phyloP scores from a whole-genome alignment of 768 basidiomycete species.

The Boletus pseudopeckii region DNA sequence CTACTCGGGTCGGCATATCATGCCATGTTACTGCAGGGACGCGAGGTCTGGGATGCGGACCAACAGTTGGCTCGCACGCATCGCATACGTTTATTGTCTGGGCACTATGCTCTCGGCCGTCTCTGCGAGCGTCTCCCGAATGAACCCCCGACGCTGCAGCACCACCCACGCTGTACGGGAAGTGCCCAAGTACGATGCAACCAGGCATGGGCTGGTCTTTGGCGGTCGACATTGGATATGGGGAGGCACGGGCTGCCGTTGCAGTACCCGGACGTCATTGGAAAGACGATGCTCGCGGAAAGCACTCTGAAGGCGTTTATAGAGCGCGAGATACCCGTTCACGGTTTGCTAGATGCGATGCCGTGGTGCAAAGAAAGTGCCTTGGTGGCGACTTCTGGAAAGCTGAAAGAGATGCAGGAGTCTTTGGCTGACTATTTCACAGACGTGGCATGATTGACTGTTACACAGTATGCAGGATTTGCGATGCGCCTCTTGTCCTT shows the following conservation, averaged over 20 bases:
- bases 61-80: conserved; percentile 45
- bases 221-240: conserved; percentile 42
- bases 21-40: conserved; percentile 49
- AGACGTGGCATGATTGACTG: conserved; percentile 33
- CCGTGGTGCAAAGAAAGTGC: conserved; percentile 45
- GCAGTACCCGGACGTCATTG: conserved; percentile 44
- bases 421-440: conserved; percentile 46
- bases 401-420: conserved; percentile 46
- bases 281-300: conserved; percentile 46
- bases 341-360: conserved; percentile 41
- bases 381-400: conserved; percentile 39
- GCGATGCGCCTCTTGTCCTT: neutral
- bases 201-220: conserved; percentile 43
- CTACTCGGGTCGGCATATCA: conserved; percentile 51
- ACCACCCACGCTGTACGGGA: conserved; percentile 40
- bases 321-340: conserved; percentile 39
- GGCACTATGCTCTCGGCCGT: conserved; percentile 47
- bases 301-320: conserved; percentile 45
- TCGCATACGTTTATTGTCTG: conserved; percentile 49
- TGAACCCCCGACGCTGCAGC: conserved; percentile 41
- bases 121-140: conserved; percentile 43
- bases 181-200: conserved; percentile 40
- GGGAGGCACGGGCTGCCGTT: conserved; percentile 38
- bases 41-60: conserved; percentile 47
- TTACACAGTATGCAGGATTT: neutral